Conservation (phyloP, 805 yeast genomes). For the Zygosaccharomyces kombuchaensis region DNA sequence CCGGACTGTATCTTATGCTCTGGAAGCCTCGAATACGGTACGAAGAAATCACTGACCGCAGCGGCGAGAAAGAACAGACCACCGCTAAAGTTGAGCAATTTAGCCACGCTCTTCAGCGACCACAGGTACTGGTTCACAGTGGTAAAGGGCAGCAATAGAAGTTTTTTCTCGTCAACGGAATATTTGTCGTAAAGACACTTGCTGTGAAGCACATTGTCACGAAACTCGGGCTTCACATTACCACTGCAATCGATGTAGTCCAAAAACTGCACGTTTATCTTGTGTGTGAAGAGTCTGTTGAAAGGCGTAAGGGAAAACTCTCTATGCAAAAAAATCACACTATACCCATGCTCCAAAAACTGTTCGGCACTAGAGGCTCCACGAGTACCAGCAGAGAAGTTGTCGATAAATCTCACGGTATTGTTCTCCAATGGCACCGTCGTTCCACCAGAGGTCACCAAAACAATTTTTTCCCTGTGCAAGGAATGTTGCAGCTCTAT, state of each 20-base stretch:
- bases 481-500: slow-evolving; percentile 47
- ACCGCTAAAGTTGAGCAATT: slow-evolving; percentile 51
- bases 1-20: slow-evolving; percentile 93
- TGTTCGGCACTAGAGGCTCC: slow-evolving; percentile 96
- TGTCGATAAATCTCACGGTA: slow-evolving; percentile 94
- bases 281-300: slow-evolving; percentile 83
- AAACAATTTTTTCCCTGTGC: slow-evolving; percentile 52
- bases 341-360: slow-evolving; percentile 78
- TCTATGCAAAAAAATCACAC: slow-evolving; percentile 88
- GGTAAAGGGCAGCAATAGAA: slow-evolving; percentile 77
- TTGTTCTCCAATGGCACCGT: slow-evolving; percentile 96
- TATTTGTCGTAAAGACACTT: slow-evolving; percentile 40
- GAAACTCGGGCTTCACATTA: slow-evolving; percentile 55
- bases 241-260: slow-evolving; percentile 71
- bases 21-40: slow-evolving; percentile 80
- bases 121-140: slow-evolving; percentile 92
- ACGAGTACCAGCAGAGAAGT: slow-evolving; percentile 95
- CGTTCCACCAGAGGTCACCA: slow-evolving; percentile 96
- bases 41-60: slow-evolving; percentile 94
- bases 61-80: slow-evolving; percentile 90
- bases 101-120: slow-evolving; percentile 67
- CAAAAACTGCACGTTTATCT: slow-evolving; percentile 69
- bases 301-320: slow-evolving; percentile 90
- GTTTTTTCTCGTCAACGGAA: slow-evolving; percentile 23
- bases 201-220: slow-evolving; percentile 56